Conservation (phyloP, 176 grass and related monocot species). For the Carex littledalei region DNA sequence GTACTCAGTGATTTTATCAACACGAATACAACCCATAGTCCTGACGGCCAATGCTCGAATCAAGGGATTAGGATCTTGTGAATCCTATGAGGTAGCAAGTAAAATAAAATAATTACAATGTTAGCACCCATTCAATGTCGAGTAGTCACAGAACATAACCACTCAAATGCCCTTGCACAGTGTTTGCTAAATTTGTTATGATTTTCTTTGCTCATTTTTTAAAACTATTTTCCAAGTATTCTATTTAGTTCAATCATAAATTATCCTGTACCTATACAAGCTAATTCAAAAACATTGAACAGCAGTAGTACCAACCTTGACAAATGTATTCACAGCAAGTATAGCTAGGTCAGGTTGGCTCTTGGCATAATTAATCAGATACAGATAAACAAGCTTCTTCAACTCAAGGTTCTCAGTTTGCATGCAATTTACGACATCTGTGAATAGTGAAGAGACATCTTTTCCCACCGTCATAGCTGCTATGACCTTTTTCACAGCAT, state of each 20-base stretch:
- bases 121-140: not conserved
- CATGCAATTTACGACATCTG: slow-evolving; percentile 98
- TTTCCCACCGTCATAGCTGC: slow-evolving; percentile 99
- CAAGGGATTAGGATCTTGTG: slow-evolving; percentile 96
- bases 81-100: slow-evolving; percentile 47
- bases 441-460: slow-evolving; percentile 96
- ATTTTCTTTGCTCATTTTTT: not conserved
- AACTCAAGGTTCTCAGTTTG: slow-evolving; percentile 97
- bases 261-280: not conserved
- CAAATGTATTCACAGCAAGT: slow-evolving; percentile 99
- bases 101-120: not conserved
- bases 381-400: slow-evolving; percentile 98
- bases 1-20: slow-evolving; percentile 99
- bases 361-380: slow-evolving; percentile 99
- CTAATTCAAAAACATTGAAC: not conserved
- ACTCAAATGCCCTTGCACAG: not conserved
- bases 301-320: slow-evolving; percentile 54
- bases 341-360: slow-evolving; percentile 98
- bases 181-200: not conserved
- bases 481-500: slow-evolving; percentile 99
- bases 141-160: not conserved
- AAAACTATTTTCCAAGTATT: not conserved
- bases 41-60: slow-evolving; percentile 98
- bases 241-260: not conserved
- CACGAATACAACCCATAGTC: slow-evolving; percentile 99